Conservation (phyloP, 257 asterid species). For the Datura wrightii region DNA sequence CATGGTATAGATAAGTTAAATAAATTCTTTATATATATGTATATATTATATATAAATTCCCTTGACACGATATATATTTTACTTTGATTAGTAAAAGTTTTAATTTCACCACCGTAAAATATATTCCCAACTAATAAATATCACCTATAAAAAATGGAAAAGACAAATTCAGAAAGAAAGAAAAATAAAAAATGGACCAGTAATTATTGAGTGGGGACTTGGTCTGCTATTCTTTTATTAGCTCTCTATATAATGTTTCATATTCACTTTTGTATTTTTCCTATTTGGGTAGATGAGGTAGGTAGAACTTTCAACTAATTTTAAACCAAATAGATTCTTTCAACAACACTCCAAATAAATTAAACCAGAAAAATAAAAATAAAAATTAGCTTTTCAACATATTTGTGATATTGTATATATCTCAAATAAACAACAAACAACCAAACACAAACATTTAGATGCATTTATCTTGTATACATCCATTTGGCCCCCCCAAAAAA, state of each 20-base stretch:
- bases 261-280: conserved; percentile 7
- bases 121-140: neutral
- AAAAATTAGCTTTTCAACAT: neutral
- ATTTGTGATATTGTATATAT: neutral
- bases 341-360: neutral
- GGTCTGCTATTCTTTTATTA: neutral
- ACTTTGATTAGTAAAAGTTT: neutral
- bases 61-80: neutral
- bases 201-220: conserved; percentile 25
- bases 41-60: neutral
- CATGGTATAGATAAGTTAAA: neutral
- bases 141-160: neutral
- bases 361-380: neutral
- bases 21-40: neutral
- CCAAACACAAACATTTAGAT: neutral
- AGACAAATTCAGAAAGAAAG: neutral
- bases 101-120: neutral
- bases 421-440: neutral
- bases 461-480: neutral
- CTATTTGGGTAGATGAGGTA: conserved; percentile 28
- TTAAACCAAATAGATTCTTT: conserved; percentile 35
- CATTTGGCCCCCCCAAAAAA: neutral
- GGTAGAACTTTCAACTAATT: conserved; percentile 25
- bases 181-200: neutral
- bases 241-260: neutral